phyloP scores from a whole-genome alignment of 2,329 filamentous ascomycete genomes.

The Ambrosiella beaveri region DNA sequence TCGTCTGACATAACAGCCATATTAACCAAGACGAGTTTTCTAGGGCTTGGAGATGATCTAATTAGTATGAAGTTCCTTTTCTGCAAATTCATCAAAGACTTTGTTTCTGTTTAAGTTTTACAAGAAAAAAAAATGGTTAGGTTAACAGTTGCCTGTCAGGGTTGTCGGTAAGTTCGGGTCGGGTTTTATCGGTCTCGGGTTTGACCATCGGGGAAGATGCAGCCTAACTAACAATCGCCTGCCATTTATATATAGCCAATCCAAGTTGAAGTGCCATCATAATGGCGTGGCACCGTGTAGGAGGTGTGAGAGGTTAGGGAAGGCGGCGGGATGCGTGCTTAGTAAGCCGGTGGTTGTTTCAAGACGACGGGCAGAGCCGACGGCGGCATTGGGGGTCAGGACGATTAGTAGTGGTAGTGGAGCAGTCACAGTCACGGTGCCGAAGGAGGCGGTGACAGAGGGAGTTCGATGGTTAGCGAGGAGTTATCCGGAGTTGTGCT shows the following conservation, averaged over 20 bases:
- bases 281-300: constrained; percentile 7
- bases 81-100: too few relatives aligned
- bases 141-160: constrained; percentile 8
- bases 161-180: constrained; percentile 4
- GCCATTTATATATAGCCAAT: constrained; percentile 2
- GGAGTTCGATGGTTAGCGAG: too few relatives aligned
- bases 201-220: neutral
- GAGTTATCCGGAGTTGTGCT: too few relatives aligned
- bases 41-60: too few relatives aligned
- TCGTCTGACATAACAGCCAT: too few relatives aligned
- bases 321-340: constrained; percentile 5
- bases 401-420: too few relatives aligned
- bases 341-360: neutral
- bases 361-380: neutral
- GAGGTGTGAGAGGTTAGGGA: constrained; percentile 5
- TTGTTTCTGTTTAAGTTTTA: neutral
- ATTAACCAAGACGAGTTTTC: too few relatives aligned
- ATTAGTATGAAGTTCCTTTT: too few relatives aligned
- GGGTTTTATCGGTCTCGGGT: neutral
- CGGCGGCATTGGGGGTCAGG: neutral
- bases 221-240: neutral
- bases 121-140: constrained; percentile 7
- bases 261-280: constrained; percentile 12
- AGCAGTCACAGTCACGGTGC: too few relatives aligned
- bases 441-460: too few relatives aligned